phyloP scores from a whole-genome alignment of 306 rosid species.

The Trichosanthes truncata region DNA sequence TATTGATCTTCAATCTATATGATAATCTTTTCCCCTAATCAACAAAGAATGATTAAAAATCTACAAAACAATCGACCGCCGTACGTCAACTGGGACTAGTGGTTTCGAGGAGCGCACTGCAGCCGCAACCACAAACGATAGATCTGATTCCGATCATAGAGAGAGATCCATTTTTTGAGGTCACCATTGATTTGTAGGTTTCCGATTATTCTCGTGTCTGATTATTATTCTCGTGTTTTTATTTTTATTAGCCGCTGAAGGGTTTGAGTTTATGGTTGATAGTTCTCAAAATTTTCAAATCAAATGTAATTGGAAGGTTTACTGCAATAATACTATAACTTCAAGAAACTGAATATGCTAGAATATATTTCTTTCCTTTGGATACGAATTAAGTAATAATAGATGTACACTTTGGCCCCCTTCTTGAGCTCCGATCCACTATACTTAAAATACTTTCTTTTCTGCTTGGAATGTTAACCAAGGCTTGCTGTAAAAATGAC shows the following conservation, averaged over 20 bases:
- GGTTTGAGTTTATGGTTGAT: no score
- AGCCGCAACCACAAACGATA: slow-evolving; percentile 54
- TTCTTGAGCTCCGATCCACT: background rate
- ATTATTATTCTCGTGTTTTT: no score
- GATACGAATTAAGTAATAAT: background rate
- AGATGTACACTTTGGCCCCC: background rate
- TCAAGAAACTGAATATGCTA: no score
- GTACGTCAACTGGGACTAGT: slow-evolving; percentile 61
- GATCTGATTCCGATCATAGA: slow-evolving; percentile 27
- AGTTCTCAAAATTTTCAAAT: no score
- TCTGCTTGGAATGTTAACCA: background rate
- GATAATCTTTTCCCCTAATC: background rate
- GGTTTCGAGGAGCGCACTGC: slow-evolving; percentile 70
- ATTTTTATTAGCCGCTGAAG: no score
- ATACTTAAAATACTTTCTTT: background rate
- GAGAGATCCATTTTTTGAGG: background rate
- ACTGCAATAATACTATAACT: no score
- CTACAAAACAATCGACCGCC: slow-evolving; percentile 42
- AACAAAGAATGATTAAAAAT: background rate
- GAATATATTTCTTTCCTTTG: background rate
- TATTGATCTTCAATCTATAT: background rate
- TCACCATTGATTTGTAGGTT: background rate
- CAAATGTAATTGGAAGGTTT: no score
- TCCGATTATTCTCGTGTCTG: no score
- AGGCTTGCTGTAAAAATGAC: no score